phyloP scores from a whole-genome alignment of 305 asterid species.

The Fraxinus paxiana region DNA sequence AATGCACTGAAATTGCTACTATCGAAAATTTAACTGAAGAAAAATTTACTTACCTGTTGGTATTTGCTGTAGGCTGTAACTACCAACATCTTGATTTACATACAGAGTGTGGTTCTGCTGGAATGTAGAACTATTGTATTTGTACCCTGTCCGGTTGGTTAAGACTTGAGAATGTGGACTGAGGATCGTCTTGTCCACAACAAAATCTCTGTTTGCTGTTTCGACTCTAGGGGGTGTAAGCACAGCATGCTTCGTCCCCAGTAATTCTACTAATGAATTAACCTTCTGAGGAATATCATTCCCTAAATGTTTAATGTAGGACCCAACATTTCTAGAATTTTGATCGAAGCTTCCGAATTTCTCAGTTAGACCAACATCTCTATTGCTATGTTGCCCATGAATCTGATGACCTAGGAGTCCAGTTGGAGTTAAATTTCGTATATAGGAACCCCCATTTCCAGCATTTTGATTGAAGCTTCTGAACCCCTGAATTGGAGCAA shows the following conservation, averaged over 20 bases:
- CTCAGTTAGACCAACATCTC: constrained; percentile 21
- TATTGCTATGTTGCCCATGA: constrained; percentile 19
- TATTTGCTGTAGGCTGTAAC: constrained; percentile 37
- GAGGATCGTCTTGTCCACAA: constrained; percentile 13
- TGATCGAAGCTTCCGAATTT: constrained; percentile 26
- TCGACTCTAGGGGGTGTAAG: constrained; percentile 21
- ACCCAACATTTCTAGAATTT: constrained; percentile 28
- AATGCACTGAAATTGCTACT: constrained; percentile 1
- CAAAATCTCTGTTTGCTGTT: constrained; percentile 23
- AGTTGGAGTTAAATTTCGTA: constrained; percentile 14
- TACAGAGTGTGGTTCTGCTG: constrained; percentile 26
- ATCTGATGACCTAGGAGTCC: constrained; percentile 14
- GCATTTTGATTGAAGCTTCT: constrained; percentile 20
- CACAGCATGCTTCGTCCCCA: constrained; percentile 27
- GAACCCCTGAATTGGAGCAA: constrained; percentile 24
- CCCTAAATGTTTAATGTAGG: constrained; percentile 26
- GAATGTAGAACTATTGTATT: constrained; percentile 23
- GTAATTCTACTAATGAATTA: constrained; percentile 41
- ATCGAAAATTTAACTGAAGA: background rate
- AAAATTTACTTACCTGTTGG: constrained; percentile 41
- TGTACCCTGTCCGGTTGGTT: constrained; percentile 24
- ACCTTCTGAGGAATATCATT: constrained; percentile 37
- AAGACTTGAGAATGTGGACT: constrained; percentile 36
- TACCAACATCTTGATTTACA: constrained; percentile 24
- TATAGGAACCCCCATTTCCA: background rate